Evolutionary conservation across 140 eudicot species (phyloP), one percentile per base, ranked within the genome.

Genomic region (Cichorium intybus): DNA sequence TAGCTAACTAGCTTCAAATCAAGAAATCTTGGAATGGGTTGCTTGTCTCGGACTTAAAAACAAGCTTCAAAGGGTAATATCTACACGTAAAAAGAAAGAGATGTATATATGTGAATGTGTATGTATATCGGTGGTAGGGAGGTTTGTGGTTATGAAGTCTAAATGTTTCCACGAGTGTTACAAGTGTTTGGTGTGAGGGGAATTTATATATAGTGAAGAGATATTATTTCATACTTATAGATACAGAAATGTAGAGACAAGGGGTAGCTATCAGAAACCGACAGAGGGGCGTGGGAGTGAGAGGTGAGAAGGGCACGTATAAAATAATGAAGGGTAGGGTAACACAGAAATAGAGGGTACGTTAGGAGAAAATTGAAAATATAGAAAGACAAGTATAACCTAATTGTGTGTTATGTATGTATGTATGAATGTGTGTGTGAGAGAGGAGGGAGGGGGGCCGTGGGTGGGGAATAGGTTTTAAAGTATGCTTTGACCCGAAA

Each of bases 301-400:
- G n/a, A n/a, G n/a, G n/a, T n/a, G 34, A 63, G 24, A 27, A 18
- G 76, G 65, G 39, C 54, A 35, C 78, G 66, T 60, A 73, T 75
- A 67, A 60, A 49, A 58, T 74, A 66, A 57, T 73, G 47, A 73
- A 59, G 68, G 60, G 24, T 52, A 29, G 10, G 50, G 41, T 60
- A 61, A 63, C 78, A 56, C 62, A 64, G 21, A 45, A 56, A 22
- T 64, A 56, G 51, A 67, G 31, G 78, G 78, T 23, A 73, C 56
- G 73, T 73, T 67, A 56, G 56, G 43, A 35, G 27, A n/a, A 29
- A 35, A 35, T 47, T 48, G 22, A 47, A 66, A 56, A 28, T 59
- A 5, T 71, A n/a, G 69, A 71, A 71, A 71, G 55, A 22, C 55
- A 69, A 31, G 47, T 34, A 12, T 33, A 18, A 71, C 69, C 76